Evolutionary conservation across 2,329 filamentous ascomycete species (phyloP).

Genomic region (Lasiodiplodia gonubiensis): DNA sequence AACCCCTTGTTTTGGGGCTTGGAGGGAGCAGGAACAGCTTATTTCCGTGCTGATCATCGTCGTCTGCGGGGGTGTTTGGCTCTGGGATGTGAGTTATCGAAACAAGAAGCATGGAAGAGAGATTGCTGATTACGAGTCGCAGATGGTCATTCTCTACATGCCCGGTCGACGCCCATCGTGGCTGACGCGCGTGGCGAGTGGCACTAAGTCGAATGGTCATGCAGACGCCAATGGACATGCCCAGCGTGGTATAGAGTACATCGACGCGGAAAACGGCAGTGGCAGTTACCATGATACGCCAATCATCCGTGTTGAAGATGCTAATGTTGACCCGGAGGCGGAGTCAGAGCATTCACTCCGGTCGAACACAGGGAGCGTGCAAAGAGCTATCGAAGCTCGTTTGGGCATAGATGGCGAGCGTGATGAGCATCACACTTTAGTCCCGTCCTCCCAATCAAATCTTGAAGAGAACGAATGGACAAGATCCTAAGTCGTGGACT

Average conservation of each 20-base stretch:
- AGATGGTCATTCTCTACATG: conserved; percentile 16
- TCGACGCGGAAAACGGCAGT: conserved; percentile 10
- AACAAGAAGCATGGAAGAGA: neutral
- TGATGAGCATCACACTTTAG: conserved; percentile 15
- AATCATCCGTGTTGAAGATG: neutral
- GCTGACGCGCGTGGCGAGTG: neutral
- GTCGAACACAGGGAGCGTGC: conserved; percentile 2
- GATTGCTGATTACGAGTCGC: neutral
- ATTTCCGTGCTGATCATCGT: conserved; percentile 59
- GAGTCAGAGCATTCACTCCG: neutral
- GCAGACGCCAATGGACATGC: neutral
- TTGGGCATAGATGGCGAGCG: conserved; percentile 10
- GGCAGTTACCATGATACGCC: neutral
- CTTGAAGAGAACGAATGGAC: conserved; percentile 17
- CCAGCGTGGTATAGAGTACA: neutral
- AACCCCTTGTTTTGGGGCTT: conserved; percentile 56
- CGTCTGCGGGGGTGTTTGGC: conserved; percentile 59
- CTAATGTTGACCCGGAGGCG: neutral
- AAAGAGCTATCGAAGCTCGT: conserved; percentile 15
- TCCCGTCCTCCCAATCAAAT: neutral
- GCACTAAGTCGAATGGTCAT: neutral
- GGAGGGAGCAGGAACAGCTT: conserved; percentile 57
- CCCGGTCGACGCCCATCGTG: conserved; percentile 11
- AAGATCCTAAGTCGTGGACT: neutral
- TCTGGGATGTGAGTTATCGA: conserved; percentile 58